A percentile compares a stretch with the other conserved stretches of the same genome.
phyloP scores from a whole-genome alignment of 495 filamentous ascomycete species.

The Trichoderma asperelloides region DNA sequence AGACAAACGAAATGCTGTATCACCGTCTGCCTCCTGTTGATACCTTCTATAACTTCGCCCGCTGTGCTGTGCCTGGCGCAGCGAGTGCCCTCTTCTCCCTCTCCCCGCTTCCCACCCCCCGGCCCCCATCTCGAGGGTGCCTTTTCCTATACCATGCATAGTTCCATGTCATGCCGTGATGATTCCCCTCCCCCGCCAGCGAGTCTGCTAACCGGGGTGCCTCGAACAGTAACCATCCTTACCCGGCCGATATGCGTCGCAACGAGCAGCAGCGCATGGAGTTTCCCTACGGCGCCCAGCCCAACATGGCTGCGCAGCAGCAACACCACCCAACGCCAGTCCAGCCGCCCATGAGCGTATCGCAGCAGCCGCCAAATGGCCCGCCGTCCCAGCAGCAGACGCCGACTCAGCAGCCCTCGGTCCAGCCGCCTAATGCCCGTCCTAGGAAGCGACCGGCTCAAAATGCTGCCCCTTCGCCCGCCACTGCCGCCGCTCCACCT shows the following conservation, averaged over 20 bases:
- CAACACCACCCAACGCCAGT: constrained; percentile 32
- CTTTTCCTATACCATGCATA: constrained; percentile 8
- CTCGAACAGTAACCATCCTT: constrained; percentile 26
- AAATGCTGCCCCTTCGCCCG: constrained; percentile 12
- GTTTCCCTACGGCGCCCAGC: constrained; percentile 19
- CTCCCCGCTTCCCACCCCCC: constrained; percentile 8
- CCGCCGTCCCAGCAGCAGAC: constrained; percentile 31
- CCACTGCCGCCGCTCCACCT: constrained; percentile 6
- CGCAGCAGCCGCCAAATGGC: constrained; percentile 15
- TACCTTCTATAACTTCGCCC: constrained; percentile 6
- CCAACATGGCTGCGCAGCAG: constrained; percentile 17
- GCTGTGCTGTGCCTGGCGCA: constrained; percentile 4
- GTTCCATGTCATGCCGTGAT: constrained; percentile 6
- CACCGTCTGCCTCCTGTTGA: constrained; percentile 8
- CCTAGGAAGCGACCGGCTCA: constrained; percentile 24
- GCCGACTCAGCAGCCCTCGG: constrained; percentile 30
- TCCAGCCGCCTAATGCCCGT: constrained; percentile 14
- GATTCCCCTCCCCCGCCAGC: constrained; percentile 21
- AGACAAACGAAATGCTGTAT: constrained; percentile 8
- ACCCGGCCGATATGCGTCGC: constrained; percentile 35
- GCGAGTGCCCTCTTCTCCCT: not conserved
- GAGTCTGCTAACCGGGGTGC: constrained; percentile 22
- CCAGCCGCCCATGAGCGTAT: constrained; percentile 31
- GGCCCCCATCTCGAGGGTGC: not conserved
- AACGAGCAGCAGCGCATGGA: constrained; percentile 23